Evolutionary conservation across 805 yeast species (phyloP).

Genomic region (Spencermartinsiella europaea): DNA sequence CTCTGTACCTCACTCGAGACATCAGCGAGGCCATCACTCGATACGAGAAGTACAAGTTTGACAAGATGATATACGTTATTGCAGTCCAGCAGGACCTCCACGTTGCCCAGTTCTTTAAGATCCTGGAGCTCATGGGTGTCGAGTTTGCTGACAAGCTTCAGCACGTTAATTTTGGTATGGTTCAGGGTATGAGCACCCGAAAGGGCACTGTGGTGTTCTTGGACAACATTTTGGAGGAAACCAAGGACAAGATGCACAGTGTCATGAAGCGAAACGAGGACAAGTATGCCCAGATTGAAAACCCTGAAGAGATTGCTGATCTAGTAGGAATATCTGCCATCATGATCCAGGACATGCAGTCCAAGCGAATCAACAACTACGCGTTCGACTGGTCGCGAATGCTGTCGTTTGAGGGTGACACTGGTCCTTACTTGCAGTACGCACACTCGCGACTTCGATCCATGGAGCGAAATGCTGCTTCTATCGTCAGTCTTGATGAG

Average conservation of each 20-base stretch:
- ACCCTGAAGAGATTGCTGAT: constrained; percentile 94
- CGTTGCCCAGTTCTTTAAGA: constrained; percentile 88
- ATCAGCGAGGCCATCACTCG: constrained; percentile 95
- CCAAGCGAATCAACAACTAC: constrained; percentile 94
- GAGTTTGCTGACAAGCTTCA: constrained; percentile 77
- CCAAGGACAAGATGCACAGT: constrained; percentile 90
- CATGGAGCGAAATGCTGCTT: constrained; percentile 73
- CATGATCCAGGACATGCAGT: constrained; percentile 98
- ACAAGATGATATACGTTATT: constrained; percentile 93
- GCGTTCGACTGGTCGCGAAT: constrained; percentile 97
- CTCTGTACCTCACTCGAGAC: constrained; percentile 90
- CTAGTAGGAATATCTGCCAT: constrained; percentile 94
- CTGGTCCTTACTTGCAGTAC: constrained; percentile 97
- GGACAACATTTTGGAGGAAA: constrained; percentile 88
- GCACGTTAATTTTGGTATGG: constrained; percentile 96
- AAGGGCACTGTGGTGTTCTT: constrained; percentile 98
- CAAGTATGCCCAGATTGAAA: constrained; percentile 86
- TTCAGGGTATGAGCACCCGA: constrained; percentile 96
- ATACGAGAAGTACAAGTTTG: constrained; percentile 75
- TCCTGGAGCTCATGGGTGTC: constrained; percentile 82
- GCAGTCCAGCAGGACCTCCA: constrained; percentile 97
- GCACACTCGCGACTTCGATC: constrained; percentile 97
- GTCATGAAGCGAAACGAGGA: constrained; percentile 90
- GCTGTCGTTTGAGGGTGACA: constrained; percentile 98
- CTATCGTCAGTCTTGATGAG: constrained; percentile 20